These are phyloP conservation scores for Aureobasidium leucospermi DNA, from an alignment of 2,329 filamentous ascomycete species.

Conservation along the genomic window DNA sequence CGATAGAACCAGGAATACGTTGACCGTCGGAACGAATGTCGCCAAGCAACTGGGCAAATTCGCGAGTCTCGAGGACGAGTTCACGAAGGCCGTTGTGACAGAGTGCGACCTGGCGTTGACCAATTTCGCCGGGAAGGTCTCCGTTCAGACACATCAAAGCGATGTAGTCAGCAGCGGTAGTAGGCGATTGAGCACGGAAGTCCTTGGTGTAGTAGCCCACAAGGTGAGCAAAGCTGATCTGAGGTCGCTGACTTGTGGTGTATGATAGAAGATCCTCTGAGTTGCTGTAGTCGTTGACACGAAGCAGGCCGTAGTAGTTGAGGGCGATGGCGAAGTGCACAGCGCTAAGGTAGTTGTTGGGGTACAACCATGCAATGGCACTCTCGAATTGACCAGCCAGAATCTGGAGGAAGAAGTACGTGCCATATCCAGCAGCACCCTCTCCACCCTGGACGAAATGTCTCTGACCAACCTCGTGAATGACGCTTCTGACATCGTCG, in stretches of 20 bases:
- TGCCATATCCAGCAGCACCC: constrained; percentile 71
- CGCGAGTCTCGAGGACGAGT: constrained; percentile 89
- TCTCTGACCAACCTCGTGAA: constrained; percentile 81
- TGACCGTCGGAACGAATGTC: constrained; percentile 83
- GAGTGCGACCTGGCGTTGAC: constrained; percentile 68
- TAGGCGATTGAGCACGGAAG: constrained; percentile 84
- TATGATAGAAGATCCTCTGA: constrained; percentile 61
- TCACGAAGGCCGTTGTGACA: constrained; percentile 92
- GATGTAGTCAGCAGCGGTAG: constrained; percentile 88
- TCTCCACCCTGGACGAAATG: constrained; percentile 82
- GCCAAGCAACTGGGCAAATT: constrained; percentile 88
- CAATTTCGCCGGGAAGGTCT: constrained; percentile 67
- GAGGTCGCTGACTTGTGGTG: constrained; percentile 62
- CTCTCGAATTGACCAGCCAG: constrained; percentile 91
- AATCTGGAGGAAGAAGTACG: constrained; percentile 89
- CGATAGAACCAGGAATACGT: constrained; percentile 78
- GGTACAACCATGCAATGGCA: constrained; percentile 83
- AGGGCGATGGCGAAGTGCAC: constrained; percentile 91
- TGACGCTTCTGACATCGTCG: constrained; percentile 66
- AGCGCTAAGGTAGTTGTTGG: constrained; percentile 84
- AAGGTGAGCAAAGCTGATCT: constrained; percentile 91
- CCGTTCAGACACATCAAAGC: constrained; percentile 85
- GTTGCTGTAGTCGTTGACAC: constrained; percentile 72
- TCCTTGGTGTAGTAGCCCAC: constrained; percentile 92
- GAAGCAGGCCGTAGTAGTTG: constrained; percentile 80